Base-by-base conservation (phyloP, 1,139 yeast species). In the Williopsis jadinii region DNA sequence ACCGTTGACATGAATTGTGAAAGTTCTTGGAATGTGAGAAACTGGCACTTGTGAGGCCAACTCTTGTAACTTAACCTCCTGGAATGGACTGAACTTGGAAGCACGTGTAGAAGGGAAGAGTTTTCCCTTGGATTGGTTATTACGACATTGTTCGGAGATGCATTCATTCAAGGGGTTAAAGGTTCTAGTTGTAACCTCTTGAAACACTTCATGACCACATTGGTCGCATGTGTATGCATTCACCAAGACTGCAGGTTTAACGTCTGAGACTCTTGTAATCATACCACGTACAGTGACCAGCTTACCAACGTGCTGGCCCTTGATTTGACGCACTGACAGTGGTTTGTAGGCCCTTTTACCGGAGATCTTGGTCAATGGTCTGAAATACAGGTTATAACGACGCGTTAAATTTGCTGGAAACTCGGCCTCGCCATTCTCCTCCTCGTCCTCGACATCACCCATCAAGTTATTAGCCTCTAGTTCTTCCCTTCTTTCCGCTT, bases 201-300 rank as follows among this genome's bases (percentile, higher is more conserved):
- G 98, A 69, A 94, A 94, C 44, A 88, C 81, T 66, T 94, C 99
- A 61, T 77, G 84, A 37, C 98, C 99, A 70, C 99, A 94, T 55
- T 85, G 84, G 62, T 94, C 98, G 67, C 99, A 94, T 4, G 97
- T 86, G 60, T 92, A 94, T 1, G 98, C 98, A 54, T 84, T 87
- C 43, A 92, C 97, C 49, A 77, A 71, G 9, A 92, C 87, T 8
- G 87, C 73, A 6, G 99, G 99, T 63, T 90, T 92, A 38, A 94
- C 98, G 60, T 94, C 98, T 2, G 95, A 83, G 3, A 90, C 97
- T 53, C 98, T 74, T 12, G 97, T 92, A 38, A 92, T 88, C 51
- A 94, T 92, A 40, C 98, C 99, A 52, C 96, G 71, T 5, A 90
- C 84, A 0, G 97, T 90, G 54, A 94, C 84, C 50, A 85, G 73